Evolutionary conservation across 164 flowering plant species (phyloP), one percentile per base, ranked within the genome.

Genomic region (Tinospora cordifolia): DNA sequence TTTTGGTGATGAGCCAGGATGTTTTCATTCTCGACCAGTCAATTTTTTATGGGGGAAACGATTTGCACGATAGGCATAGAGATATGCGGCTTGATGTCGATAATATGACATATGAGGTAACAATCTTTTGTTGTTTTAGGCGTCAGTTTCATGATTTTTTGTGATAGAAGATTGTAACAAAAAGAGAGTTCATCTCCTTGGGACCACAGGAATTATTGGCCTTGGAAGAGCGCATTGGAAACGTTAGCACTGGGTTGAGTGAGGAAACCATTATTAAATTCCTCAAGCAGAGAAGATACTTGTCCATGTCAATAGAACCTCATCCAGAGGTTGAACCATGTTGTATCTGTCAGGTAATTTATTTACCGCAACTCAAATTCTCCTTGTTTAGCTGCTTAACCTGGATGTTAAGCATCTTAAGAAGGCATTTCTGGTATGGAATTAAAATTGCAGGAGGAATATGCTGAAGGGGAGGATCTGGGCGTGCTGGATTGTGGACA

Each of bases 51-150:
- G 96, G 90, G 49, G 83, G 83, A 72, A 83, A 90, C 69, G 91
- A 90, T 75, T 69, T 84, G 69, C 93, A 90, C 66, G 98, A 93
- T 72, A 81, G 90, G 67, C 96, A 93, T 71, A 85, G 97, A 72
- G 97, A 93, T 71, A 88, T 93, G 98, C 86, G 98, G 19, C 90
- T 93, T 68, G 98, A 93, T 80, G 93, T 93, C 59, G 98, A 93
- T 76, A 90, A 91, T 77, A 93, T 93, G 98, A 88, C 92, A 21
- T 89, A 89, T 63, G 95, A 89, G 95, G 92, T 89, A 80, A 68
- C 13, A 25, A n/a, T n/a, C 41, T 30, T 12, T 12, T 9, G n/a
- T 8, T 8, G 12, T 59, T 34, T 41, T 63, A 21, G 4, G 19
- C 34, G 34, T 27, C 58, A 47, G 41, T 40, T 46, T n/a, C 41